Base-by-base conservation (phyloP, 2,329 filamentous ascomycete species). In the Beauveria varroae region DNA sequence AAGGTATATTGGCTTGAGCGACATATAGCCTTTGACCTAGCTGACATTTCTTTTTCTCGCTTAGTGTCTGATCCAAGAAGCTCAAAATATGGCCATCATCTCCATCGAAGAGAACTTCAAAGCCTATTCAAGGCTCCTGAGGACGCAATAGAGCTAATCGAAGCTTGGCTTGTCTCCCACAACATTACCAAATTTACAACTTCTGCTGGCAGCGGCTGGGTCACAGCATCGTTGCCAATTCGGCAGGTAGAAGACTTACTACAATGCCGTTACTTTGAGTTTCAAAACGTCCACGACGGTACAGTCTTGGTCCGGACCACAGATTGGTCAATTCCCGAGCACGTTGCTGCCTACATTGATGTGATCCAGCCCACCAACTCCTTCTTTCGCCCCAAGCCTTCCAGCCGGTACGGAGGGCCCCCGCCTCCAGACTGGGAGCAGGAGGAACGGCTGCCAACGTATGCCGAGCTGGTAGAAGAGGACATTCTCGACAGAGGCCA, bases 361-460 rank as follows among this genome's bases (percentile, higher is more conserved):
- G 53, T 57, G 1, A 52, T 62, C 4, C 30, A 62, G 53, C 60
- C 60, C 2, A 62, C 60, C 16, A 44, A 52, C 24, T 34, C 60
- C 22, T 62, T 62, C 37, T 44, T 62, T 7, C 60, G 53, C 5
- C 46, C 60, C 16, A 57, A 43, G 44, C 16, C 53, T 5, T 44
- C 52, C 4, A 57, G 47, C 43, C 51, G 60, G 20, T 62, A 62
- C 24, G 60, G 60, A n/a, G 60, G 60, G 5, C 44, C 47, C 3
- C 60, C 60, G 1, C 60, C 60, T n/a, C 60, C 60, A 1, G 60
- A 62, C 22, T 62, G 60, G 60, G 60, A 62, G 46, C 34, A 34
- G 5, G 16, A 57, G 12, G 60, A 53, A 2, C 41, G 53, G 16
- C 16, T 57, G 8, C 60, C 60, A 5, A 62, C 60, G 6, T n/a